Evolutionary conservation across 2,329 filamentous ascomycete species (phyloP), one percentile per base, ranked within the genome.

Genomic region (Mycosphaerella sp.): DNA sequence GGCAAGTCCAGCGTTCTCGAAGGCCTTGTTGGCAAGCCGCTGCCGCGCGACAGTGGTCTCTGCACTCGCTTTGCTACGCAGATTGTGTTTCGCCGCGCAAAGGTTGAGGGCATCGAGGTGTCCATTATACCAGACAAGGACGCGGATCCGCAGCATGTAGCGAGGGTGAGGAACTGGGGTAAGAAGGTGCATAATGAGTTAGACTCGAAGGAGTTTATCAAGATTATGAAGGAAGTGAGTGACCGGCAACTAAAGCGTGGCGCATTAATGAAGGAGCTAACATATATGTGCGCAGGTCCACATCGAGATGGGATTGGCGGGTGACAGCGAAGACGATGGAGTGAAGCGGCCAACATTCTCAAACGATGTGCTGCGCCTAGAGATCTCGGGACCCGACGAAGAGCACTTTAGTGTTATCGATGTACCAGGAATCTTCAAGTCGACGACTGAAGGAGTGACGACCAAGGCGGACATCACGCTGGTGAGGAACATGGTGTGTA

Each of bases 1-100:
- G 81, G 81, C 2, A 85, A 85, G 61, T 80, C 75, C 12, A 82
- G 78, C 0, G 79, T 84, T 0, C 73, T 85, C 0, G 78, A 84
- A 55, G 82, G 81, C 1, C 78, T 85, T 30, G 79, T 80, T 0
- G 73, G 76, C 9, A 59, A 58, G 49, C 73, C 73, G 0, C 81
- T 85, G 30, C 77, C 79, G 0, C 68, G 75, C 6, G 76, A 80
- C 9, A 74, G 74, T 13, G 75, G 69, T 16, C 52, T 79, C 0
- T 82, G 79, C 60, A 84, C 81, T 0, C 71, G 78, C 0, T 64
- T 63, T 43, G 62, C 61, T 2, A 65, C 63, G 5, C 21, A 65
- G 47, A 51, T 65, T 30, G 54, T 62, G 16, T 60, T 65, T 27
- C 56, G 59, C 12, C 53, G 59, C 13, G 53, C 51, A 7, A 17